These are phyloP conservation scores for Viridothelium virens DNA, from an alignment of 495 filamentous ascomycete genomes.

Conservation along the genomic window DNA sequence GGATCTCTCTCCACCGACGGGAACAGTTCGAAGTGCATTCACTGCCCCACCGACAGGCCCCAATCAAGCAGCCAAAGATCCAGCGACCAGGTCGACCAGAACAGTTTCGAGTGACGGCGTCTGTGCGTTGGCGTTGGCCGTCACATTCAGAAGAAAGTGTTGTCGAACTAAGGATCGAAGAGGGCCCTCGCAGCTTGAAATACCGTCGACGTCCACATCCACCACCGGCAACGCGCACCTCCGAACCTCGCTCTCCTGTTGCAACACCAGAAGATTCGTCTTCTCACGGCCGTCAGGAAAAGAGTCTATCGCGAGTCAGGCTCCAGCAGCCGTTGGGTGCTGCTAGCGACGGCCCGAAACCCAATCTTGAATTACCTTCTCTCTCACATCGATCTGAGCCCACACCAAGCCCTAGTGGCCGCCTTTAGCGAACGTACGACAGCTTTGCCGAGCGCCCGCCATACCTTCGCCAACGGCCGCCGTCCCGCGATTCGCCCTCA, in stretches of 20 bases:
- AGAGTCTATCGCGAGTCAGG: conserved; percentile 1
- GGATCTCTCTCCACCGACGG: conserved; percentile 1
- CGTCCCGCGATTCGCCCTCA: conserved; percentile 2
- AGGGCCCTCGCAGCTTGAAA: not conserved
- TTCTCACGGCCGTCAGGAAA: not conserved
- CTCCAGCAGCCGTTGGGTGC: not conserved
- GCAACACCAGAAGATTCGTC: not conserved
- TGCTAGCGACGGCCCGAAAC: conserved; percentile 8
- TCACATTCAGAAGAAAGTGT: not conserved
- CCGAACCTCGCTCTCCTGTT: not conserved
- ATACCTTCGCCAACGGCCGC: conserved; percentile 13
- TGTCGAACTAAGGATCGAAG: not conserved
- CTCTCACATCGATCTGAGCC: conserved; percentile 6
- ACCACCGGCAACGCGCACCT: not conserved
- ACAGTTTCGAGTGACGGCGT: not conserved
- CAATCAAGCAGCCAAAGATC: conserved; percentile 5
- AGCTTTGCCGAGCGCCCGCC: not conserved
- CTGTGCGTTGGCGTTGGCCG: not conserved
- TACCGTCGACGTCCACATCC: not conserved
- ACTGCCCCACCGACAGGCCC: not conserved
- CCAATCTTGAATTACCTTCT: conserved; percentile 8
- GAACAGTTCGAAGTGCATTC: not conserved
- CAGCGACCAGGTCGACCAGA: not conserved
- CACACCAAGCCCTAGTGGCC: conserved; percentile 10
- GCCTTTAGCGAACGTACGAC: conserved; percentile 8